Base-by-base conservation (phyloP, 305 asterid species). In the Striga hermonthica region DNA sequence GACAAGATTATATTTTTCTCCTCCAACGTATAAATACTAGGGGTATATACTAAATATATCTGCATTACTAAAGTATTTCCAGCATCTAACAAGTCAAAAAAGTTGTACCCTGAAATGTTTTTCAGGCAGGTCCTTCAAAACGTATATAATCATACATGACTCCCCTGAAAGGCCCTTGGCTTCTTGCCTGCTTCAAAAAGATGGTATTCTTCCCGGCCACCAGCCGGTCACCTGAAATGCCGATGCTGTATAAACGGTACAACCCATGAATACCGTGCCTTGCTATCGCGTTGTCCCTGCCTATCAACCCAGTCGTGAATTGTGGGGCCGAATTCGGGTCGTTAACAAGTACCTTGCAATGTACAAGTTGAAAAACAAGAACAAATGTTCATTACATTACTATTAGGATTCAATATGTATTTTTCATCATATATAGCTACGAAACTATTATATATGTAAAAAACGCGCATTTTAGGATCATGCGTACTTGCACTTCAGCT, bases 181-280 rank as follows among this genome's bases (percentile, higher is more conserved):
- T 67, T 54, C 72, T 79, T 8, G 86, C 60, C 64, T 86, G 94
- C 28, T 72, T 79, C 7, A 83, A 70, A 34, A 65, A 82, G 5
- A 86, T 58, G 2, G 72, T 79, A 70, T 84, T 86, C 11, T 12
- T 71, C 34, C 94, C 94, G 0, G 31, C 38, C 0, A 70, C 34
- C 11, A 84, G 80, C 15, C 9, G 48, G 66, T 43, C 38, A 13
- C 85, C 85, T 1, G 59, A 13, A 36, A 84, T 45, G 12, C 16
- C 65, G 9, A 82, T 65, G 34, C 59, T 72, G 66, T 67, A 82
- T 7, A 75, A 35, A 66, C 61, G 80, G 63, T 86, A 86, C 71
- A 86, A 69, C 2, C 94, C 94, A 61, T 82, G 94, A 60, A 77
- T 77, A 16, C 90, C 79, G 57, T 86, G 94, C 22, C 94, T 84